Conservation (phyloP, 73 alveolate species). For the Tetrahymena malaccensis region DNA sequence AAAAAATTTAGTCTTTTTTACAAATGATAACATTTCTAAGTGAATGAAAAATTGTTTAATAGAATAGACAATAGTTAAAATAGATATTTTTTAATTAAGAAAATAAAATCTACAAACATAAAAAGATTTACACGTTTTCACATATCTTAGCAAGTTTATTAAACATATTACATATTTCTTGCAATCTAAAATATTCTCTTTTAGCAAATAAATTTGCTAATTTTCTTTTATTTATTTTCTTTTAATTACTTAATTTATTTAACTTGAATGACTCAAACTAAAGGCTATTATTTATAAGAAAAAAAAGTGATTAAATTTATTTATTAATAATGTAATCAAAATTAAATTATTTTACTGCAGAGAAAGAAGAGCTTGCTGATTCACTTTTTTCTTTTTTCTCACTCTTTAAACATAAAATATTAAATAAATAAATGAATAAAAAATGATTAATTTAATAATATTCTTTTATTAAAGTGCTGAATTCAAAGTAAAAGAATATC, state of each 20-base stretch:
- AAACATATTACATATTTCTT: not conserved
- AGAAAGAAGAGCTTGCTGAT: not conserved
- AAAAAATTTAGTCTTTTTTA: too few species aligned
- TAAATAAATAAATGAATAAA: too few species aligned
- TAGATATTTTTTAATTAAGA: not conserved
- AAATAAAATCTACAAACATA: not conserved
- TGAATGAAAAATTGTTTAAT: not conserved
- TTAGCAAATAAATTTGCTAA: too few species aligned
- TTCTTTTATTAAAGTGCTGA: not conserved
- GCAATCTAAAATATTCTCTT: not conserved
- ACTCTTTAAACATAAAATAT: not conserved
- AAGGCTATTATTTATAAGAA: too few species aligned
- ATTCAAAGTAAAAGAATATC: not conserved
- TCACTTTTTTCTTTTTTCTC: not conserved
- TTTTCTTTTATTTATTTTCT: not conserved
- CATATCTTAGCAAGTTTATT: too few species aligned
- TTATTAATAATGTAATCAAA: too few species aligned
- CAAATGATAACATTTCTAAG: too few species aligned
- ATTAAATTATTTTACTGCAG: not conserved
- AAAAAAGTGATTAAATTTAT: too few species aligned
- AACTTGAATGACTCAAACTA: not conserved
- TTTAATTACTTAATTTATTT: too few species aligned
- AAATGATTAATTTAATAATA: too few species aligned
- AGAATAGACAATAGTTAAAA: not conserved
- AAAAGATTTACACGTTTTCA: not conserved